These are phyloP conservation scores for Citrus reticulata DNA, from an alignment of 345 rosid species.

Conservation along the genomic window DNA sequence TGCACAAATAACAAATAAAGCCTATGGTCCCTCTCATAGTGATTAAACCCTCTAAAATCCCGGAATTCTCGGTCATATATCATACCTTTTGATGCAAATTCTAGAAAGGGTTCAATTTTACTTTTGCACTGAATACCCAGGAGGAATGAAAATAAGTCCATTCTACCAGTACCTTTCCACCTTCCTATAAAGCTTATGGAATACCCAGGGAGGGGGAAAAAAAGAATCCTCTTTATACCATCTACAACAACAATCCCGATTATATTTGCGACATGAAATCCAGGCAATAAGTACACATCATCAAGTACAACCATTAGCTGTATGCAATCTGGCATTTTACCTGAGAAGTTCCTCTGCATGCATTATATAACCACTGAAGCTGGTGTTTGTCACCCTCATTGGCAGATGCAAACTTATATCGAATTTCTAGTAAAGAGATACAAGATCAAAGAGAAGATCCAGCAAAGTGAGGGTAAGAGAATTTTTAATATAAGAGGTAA, in stretches of 20 bases:
- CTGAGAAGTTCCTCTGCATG: slow-evolving; percentile 44
- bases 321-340: slow-evolving; percentile 17
- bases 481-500: neutral
- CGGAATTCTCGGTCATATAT: neutral
- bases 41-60: neutral
- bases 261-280: neutral
- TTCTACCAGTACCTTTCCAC: neutral
- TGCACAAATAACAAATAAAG: neutral
- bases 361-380: slow-evolving; percentile 34
- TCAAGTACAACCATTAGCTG: neutral
- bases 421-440: slow-evolving; percentile 26
- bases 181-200: neutral
- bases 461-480: neutral
- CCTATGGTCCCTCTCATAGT: neutral
- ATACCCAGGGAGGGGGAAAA: neutral
- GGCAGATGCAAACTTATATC: slow-evolving; percentile 35
- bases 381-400: slow-evolving; percentile 42
- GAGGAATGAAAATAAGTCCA: neutral
- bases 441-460: neutral
- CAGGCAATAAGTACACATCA: slow-evolving; percentile 5
- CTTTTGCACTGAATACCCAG: neutral
- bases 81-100: neutral
- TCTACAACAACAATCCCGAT: neutral
- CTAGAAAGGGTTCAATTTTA: neutral
- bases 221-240: neutral